phyloP scores from a whole-genome alignment of 371 early-diverging fungal species.

The Mucor racemosus region DNA sequence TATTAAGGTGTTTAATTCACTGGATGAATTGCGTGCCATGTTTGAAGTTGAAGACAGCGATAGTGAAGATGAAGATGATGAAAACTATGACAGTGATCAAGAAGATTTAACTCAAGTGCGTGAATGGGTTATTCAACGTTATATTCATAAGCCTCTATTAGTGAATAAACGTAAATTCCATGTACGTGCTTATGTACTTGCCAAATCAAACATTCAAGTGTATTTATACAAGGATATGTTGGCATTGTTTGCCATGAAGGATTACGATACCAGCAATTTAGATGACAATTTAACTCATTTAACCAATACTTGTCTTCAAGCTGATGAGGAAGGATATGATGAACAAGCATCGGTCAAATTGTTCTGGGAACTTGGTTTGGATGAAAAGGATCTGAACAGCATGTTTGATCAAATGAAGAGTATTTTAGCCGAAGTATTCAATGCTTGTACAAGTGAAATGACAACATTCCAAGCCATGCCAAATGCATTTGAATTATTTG shows the following conservation, averaged over 20 bases:
- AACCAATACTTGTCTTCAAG: slow-evolving; percentile 77
- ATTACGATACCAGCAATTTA: slow-evolving; percentile 50
- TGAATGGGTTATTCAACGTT: slow-evolving; percentile 77
- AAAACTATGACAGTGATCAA: slow-evolving; percentile 25
- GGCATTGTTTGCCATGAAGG: slow-evolving; percentile 66
- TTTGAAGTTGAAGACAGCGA: slow-evolving; percentile 50
- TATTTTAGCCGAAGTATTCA: slow-evolving; percentile 62
- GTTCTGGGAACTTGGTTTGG: slow-evolving; percentile 61
- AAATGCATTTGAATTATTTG: slow-evolving; percentile 75
- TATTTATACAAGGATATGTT: slow-evolving; percentile 72
- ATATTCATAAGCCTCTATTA: slow-evolving; percentile 64
- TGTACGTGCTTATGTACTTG: slow-evolving; percentile 71
- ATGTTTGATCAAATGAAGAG: slow-evolving; percentile 66
- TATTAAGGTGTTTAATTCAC: slow-evolving; percentile 67
- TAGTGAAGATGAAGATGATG: slow-evolving; percentile 39
- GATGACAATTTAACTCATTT: slow-evolving; percentile 61
- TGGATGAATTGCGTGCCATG: slow-evolving; percentile 53
- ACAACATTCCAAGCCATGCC: slow-evolving; percentile 72
- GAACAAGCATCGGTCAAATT: slow-evolving; percentile 62
- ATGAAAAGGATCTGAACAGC: slow-evolving; percentile 21
- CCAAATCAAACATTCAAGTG: slow-evolving; percentile 67
- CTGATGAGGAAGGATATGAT: slow-evolving; percentile 55
- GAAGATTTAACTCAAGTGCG: slow-evolving; percentile 62
- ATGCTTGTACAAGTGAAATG: slow-evolving; percentile 64
- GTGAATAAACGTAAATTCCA: slow-evolving; percentile 73